Base-by-base conservation (phyloP, 305 asterid genomes). In the Andrographis paniculata region DNA sequence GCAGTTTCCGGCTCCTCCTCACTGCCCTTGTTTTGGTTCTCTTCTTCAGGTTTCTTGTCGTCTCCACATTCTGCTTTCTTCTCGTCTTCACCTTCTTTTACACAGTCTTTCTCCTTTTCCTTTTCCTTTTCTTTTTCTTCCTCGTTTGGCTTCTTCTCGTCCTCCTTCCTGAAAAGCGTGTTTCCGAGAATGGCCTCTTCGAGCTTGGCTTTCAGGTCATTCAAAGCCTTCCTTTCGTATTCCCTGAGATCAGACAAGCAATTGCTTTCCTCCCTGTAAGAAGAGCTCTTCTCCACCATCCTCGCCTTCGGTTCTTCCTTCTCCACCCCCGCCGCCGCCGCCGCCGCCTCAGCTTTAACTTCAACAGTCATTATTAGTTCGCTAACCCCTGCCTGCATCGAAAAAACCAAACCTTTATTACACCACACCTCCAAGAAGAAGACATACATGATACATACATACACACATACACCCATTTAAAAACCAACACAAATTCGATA, bases 221-320 rank as follows among this genome's bases (percentile, higher is more conserved):
- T 61, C 58, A 83, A 53, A 1, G 85, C 80, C 67, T 83, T 83
- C 58, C 55, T 77, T 63, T 83, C 92, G 45, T 63, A 58, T 30
- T 77, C 92, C 11, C 75, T 83, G 17, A 83, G 74, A 70, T 83
- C 85, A 46, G 87, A 66, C 37, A 52, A 71, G 17, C 72, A 61
- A 52, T 73, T 77, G 78, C 85, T 83, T 69, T 83, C 92, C 48
- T 80, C 92, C 61, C 87, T 79, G 65, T 79, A 80, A 17, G 92
- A 80, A 61, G 87, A 67, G 59, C 75, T 68, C 46, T 77, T 83
- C 63, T 67, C 83, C 20, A 83, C 74, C 16, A 54, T 10, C 50
- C 62, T 71, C 5, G 71, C 63, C 48, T 69, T 65, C 16, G 43
- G 13, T 5, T 67, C 75, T 11, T 59, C 76, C 15, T 59, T 72